Conservation (phyloP, 208 protist genomes). For the Leishmania turanica region DNA sequence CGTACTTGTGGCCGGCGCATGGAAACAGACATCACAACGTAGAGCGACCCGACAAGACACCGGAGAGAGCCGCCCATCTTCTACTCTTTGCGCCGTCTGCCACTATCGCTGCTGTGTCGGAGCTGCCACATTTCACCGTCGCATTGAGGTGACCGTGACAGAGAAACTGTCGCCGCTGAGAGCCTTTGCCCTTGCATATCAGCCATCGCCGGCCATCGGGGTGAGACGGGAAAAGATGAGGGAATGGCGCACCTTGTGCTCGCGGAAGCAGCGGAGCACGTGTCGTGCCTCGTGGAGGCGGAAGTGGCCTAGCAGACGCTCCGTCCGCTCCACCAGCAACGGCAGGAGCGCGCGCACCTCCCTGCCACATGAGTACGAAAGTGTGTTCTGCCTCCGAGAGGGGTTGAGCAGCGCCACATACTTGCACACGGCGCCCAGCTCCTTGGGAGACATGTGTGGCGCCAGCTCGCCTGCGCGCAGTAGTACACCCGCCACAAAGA, state of each 20-base stretch:
- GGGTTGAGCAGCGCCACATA: constrained; percentile 70
- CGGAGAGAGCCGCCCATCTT: neutral
- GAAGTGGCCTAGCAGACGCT: constrained; percentile 72
- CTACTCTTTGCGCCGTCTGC: neutral
- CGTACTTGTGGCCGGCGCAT: neutral
- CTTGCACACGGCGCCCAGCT: constrained; percentile 75
- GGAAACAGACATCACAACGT: neutral
- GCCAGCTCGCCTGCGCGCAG: constrained; percentile 44
- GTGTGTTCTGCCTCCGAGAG: constrained; percentile 36
- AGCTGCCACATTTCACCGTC: neutral
- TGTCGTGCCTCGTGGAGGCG: constrained; percentile 67
- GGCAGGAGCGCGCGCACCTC: constrained; percentile 72
- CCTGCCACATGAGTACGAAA: constrained; percentile 44
- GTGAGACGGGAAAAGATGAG: constrained; percentile 83
- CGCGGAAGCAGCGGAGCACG: constrained; percentile 73
- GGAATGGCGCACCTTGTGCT: constrained; percentile 79
- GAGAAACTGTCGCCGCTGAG: neutral
- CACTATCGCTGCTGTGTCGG: neutral
- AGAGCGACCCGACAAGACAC: neutral
- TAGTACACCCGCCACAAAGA: constrained; percentile 58
- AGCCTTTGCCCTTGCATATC: neutral
- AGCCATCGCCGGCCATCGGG: constrained; percentile 35
- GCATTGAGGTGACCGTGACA: neutral
- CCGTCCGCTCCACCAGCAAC: constrained; percentile 56
- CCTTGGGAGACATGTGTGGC: constrained; percentile 37